Conservation (phyloP, 2,329 filamentous ascomycete genomes). For the Exophiala sp. region DNA sequence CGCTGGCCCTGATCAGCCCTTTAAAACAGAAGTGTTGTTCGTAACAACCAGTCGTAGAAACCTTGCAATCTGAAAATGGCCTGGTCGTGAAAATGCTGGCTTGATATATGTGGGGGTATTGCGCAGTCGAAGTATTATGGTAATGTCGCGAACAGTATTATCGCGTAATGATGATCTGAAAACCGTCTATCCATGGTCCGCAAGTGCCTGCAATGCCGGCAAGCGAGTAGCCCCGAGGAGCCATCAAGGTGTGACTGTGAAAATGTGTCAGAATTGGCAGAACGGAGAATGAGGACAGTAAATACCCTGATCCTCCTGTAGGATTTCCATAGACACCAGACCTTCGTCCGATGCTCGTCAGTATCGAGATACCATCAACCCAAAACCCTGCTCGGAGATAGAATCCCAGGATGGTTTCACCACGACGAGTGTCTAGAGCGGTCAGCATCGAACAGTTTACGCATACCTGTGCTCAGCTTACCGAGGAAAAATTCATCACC, state of each 20-base stretch:
- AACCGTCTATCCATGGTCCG: conserved; percentile 77
- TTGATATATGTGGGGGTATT: not conserved
- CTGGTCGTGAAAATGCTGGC: not conserved
- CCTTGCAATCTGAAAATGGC: no score
- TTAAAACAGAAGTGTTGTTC: no score
- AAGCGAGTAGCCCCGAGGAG: conserved; percentile 82
- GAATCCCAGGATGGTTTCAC: conserved; percentile 86
- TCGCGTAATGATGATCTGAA: conserved; percentile 74
- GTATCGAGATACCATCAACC: conserved; percentile 84
- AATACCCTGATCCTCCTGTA: conserved; percentile 76
- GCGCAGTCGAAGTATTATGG: no score
- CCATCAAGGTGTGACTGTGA: conserved; percentile 76
- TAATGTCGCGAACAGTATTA: conserved; percentile 37
- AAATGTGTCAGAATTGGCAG: conserved; percentile 1
- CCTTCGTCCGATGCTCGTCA: conserved; percentile 83
- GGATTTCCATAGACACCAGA: conserved; percentile 82
- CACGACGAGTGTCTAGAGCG: conserved; percentile 67
- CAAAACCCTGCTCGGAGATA: conserved; percentile 73
- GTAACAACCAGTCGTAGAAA: no score
- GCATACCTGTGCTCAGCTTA: conserved; percentile 42
- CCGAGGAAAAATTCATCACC: conserved; percentile 75
- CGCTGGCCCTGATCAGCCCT: not conserved
- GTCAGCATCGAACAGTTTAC: conserved; percentile 25
- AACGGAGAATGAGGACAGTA: conserved; percentile 28
- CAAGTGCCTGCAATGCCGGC: conserved; percentile 83